Base-by-base conservation (phyloP, 768 basidiomycete genomes). In the Chlorophyllum brunneum region DNA sequence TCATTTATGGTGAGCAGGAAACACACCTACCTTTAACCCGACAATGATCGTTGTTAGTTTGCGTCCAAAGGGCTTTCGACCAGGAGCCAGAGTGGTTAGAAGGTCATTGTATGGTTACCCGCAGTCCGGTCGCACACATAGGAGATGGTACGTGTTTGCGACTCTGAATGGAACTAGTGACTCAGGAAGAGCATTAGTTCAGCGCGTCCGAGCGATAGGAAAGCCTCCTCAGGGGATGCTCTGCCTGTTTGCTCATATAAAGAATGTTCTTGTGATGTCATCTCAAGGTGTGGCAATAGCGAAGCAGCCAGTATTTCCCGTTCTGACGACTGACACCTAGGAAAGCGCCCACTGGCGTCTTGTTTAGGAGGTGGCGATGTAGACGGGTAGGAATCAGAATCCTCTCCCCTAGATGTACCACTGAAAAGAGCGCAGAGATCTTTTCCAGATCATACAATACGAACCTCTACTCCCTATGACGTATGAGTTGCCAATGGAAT, bases 331-430 rank as follows among this genome's bases (percentile, higher is more conserved):
- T 2, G 3, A 41, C 15, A 29, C 30, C 8, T 56, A 88, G 85
- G 84, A 4, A 51, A 59, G 1, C 78, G 85, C 31, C 85, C 87
- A 0, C 61, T 89, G 36, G 77, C 88, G 8, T 87, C 85, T 2
- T 81, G 78, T 55, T 73, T 90, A 13, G 84, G 78, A 8, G 88
- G 88, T 30, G 88, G 88, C 0, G 88, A 91, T 68, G 68, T 90
- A n/a, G 88, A 90, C 51, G 88, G 88, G 86, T 87, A 62, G 58
- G 71, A 57, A 15, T 34, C 22, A 31, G 18, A 18, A 18, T 36
- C 11, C 43, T 13, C 5, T 36, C 39, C 23, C 33, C 43, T 41
- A 26, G 18, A 40, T 38, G 16, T 41, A 30, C 36, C 3, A 38
- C 39, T 55, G 30, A 40, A 27, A 55, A 13, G 3, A 43, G 33